Percentiles rank a stretch among this genome's conserved stretches.
Conservation (phyloP, 2,329 filamentous ascomycete genomes). For the Pseudogymnoascus sp. region DNA sequence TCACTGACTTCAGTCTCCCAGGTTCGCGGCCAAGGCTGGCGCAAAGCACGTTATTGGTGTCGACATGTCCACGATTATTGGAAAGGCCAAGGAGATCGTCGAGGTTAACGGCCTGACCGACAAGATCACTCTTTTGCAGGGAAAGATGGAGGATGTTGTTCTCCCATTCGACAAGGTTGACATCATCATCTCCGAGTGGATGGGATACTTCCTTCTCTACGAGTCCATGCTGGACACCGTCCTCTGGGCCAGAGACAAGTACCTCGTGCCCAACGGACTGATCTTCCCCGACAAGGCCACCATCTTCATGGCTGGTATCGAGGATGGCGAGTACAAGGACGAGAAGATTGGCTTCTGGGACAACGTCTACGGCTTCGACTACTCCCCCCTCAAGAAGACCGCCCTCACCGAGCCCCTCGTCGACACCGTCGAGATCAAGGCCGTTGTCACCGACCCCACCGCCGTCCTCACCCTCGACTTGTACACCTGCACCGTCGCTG, state of each 20-base stretch:
- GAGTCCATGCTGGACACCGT: constrained; percentile 99
- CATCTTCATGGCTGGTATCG: constrained; percentile 92
- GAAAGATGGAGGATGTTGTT: constrained; percentile 98
- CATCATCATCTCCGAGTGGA: constrained; percentile 99
- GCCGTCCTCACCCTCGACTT: constrained; percentile 82
- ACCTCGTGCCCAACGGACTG: constrained; percentile 75
- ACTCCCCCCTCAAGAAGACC: constrained; percentile 84
- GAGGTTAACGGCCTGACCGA: constrained; percentile 81
- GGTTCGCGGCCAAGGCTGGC: constrained; percentile 93
- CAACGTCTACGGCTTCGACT: constrained; percentile 97
- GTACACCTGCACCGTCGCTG: constrained; percentile 76
- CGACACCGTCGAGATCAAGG: constrained; percentile 95
- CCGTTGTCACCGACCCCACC: constrained; percentile 86
- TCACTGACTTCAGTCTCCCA: constrained; percentile 32
- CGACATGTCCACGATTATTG: constrained; percentile 99
- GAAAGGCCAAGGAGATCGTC: constrained; percentile 95
- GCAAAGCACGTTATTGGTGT: constrained; percentile 98
- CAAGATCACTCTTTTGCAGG: constrained; percentile 96
- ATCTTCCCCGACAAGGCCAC: constrained; percentile 99
- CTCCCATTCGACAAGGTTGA: constrained; percentile 93
- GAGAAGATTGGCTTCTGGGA: constrained; percentile 99
- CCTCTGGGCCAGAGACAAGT: constrained; percentile 88
- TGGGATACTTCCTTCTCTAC: constrained; percentile 98
- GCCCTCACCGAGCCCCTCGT: constrained; percentile 93
- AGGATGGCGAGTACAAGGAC: constrained; percentile 99